These are phyloP conservation scores for Stromatinia cepivora DNA, from an alignment of 2,329 filamentous ascomycete species.

Conservation along the genomic window DNA sequence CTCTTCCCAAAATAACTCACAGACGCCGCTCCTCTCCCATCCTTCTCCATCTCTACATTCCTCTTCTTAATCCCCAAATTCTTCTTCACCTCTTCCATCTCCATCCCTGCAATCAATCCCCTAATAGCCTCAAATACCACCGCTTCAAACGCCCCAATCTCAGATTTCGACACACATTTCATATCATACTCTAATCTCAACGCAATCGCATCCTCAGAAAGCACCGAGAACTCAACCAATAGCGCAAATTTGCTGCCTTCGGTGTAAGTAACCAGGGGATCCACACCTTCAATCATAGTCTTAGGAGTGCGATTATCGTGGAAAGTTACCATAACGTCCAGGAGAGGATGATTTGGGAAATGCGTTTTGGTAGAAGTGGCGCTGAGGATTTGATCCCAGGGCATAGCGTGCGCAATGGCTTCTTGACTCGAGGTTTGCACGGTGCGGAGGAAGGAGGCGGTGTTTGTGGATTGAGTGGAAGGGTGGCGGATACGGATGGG, in stretches of 20 bases:
- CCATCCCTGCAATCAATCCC: neutral
- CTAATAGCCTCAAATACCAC: constrained; percentile 2
- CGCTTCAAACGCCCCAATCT: constrained; percentile 1
- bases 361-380: constrained; percentile 26
- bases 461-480: neutral
- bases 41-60: neutral
- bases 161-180: neutral
- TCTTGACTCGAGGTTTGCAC: constrained; percentile 34
- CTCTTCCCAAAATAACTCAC: constrained; percentile 10
- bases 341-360: constrained; percentile 31
- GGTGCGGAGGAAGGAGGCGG: neutral
- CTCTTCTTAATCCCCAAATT: neutral
- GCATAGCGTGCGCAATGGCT: constrained; percentile 39
- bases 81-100: neutral
- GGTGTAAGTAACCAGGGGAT: constrained; percentile 10
- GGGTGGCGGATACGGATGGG: constrained; percentile 17
- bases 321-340: constrained; percentile 36
- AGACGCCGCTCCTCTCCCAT: neutral
- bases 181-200: constrained; percentile 16
- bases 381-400: constrained; percentile 39
- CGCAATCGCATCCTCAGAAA: neutral
- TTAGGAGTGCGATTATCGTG: constrained; percentile 26
- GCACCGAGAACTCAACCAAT: neutral
- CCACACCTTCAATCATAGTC: neutral
- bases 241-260: constrained; percentile 18